Evolutionary conservation across 768 basidiomycete species (phyloP), one percentile per base, ranked within the genome.

Genomic region (Lactifluus hygrophoroides): DNA sequence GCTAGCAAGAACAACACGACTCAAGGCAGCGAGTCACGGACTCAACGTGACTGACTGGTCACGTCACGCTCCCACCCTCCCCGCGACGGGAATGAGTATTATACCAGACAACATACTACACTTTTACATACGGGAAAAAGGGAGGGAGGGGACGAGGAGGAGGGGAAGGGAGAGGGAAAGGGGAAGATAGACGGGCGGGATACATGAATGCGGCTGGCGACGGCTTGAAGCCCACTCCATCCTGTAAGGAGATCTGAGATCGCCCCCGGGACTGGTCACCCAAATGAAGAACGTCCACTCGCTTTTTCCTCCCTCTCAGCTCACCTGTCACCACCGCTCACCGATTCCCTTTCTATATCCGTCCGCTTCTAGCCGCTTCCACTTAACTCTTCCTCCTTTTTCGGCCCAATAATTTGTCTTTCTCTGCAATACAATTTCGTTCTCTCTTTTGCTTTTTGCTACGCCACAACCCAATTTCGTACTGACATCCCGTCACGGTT

Each of bases 201-300:
- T 61, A 61, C 56, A 61, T 61, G 60, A 61, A 60, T 28, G 61
- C 58, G 61, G 61, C 61, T 62, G 58, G 61, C 61, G 61, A 62
- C 61, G 58, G 58, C 51, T 60, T 62, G 58, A 60, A 62, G 61
- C 58, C 51, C 57, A 62, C 58, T 60, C 59, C 61, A 62, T 62
- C 61, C 61, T 62, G 61, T 60, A 62, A 62, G 61, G 58, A 61
- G 61, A 62, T 62, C 61, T 62, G 27, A 62, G 61, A 62, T 62
- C 61, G 58, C 49, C 61, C 61, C 61, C 59, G 59, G 61, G 61
- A 45, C 61, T 60, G 51, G 58, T 62, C 61, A 49, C 51, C 61
- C 61, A 62, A 62, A 62, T 62, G 61, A 62, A 62, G 61, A 53
- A 49, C 61, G 57, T 53, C 51, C 58, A 54, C 51, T 52, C 51